Evolutionary conservation across 192 early-diverging fungal genomes (phyloP).

Genomic region (Linnemannia exigua): DNA sequence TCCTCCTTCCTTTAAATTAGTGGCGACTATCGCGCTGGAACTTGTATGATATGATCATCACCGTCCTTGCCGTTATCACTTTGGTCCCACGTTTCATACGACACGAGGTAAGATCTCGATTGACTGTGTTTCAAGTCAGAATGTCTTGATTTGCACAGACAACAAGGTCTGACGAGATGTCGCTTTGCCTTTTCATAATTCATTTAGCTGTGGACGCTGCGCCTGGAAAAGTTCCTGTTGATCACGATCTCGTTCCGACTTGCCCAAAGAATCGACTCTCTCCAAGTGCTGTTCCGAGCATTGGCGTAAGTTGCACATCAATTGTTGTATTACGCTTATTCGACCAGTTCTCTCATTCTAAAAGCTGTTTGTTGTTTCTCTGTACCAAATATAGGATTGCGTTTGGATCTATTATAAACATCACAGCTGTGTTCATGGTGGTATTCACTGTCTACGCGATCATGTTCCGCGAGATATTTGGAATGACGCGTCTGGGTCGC

Average conservation of each 20-base stretch:
- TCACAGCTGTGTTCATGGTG: conserved; percentile 71
- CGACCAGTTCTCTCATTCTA: background rate
- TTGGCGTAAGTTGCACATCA: conserved; percentile 29
- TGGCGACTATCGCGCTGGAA: conserved; percentile 54
- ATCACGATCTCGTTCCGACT: conserved; percentile 55
- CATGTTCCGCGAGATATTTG: conserved; percentile 74
- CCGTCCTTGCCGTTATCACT: conserved; percentile 35
- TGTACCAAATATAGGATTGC: conserved; percentile 38
- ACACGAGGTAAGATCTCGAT: conserved; percentile 24
- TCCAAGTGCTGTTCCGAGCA: conserved; percentile 48
- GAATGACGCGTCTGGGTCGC: conserved; percentile 66
- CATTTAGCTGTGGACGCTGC: conserved; percentile 40
- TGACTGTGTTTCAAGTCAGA: too few species aligned
- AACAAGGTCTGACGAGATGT: too few species aligned
- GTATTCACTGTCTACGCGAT: conserved; percentile 67
- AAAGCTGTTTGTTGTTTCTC: too few species aligned
- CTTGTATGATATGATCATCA: conserved; percentile 39
- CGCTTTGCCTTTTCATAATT: background rate
- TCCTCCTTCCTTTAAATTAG: background rate
- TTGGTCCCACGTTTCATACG: conserved; percentile 48
- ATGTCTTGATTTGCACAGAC: too few species aligned
- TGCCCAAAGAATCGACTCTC: conserved; percentile 51
- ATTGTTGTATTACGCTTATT: background rate
- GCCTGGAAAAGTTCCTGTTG: conserved; percentile 45
- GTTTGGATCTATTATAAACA: conserved; percentile 63